Conservation (phyloP, 164 flowering plant species). For the Sextonia rubra region DNA sequence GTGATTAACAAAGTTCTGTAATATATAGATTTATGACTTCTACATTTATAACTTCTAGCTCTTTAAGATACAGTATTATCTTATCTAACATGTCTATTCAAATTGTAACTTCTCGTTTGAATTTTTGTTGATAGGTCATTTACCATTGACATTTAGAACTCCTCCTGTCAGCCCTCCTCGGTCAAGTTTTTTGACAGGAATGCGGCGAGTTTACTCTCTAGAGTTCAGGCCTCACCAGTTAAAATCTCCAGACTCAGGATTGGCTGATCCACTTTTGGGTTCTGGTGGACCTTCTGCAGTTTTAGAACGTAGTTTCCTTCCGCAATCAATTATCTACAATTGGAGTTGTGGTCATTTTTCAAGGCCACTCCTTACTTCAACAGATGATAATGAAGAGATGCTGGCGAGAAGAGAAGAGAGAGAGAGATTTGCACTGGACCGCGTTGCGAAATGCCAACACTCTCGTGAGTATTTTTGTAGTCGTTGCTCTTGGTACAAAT, state of each 20-base stretch:
- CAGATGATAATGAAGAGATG: constrained; percentile 80
- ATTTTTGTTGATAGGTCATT: constrained; percentile 45
- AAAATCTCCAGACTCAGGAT: constrained; percentile 80
- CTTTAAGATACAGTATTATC: no score
- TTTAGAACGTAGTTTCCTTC: constrained; percentile 88
- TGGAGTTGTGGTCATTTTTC: constrained; percentile 99
- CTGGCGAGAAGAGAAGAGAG: constrained; percentile 64
- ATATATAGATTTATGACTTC: neutral
- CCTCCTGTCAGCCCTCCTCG: constrained; percentile 99
- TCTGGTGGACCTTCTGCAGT: constrained; percentile 49
- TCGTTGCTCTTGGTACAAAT: no score
- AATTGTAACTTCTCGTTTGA: neutral
- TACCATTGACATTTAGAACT: constrained; percentile 86
- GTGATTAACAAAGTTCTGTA: neutral
- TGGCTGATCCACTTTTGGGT: constrained; percentile 85
- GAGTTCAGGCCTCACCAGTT: constrained; percentile 85
- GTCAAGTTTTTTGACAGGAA: constrained; percentile 61
- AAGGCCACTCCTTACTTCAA: constrained; percentile 72
- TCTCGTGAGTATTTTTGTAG: constrained; percentile 45
- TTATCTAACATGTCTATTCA: neutral
- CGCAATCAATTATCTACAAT: constrained; percentile 84
- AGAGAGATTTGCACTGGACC: constrained; percentile 73
- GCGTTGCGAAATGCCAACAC: constrained; percentile 83
- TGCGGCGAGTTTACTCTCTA: constrained; percentile 85
- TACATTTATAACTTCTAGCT: no score